A percentile compares a stretch with the other conserved stretches of the same genome.
These are phyloP conservation scores for Arabis alpina DNA, from an alignment of 345 rosid genomes.

Conservation along the genomic window DNA sequence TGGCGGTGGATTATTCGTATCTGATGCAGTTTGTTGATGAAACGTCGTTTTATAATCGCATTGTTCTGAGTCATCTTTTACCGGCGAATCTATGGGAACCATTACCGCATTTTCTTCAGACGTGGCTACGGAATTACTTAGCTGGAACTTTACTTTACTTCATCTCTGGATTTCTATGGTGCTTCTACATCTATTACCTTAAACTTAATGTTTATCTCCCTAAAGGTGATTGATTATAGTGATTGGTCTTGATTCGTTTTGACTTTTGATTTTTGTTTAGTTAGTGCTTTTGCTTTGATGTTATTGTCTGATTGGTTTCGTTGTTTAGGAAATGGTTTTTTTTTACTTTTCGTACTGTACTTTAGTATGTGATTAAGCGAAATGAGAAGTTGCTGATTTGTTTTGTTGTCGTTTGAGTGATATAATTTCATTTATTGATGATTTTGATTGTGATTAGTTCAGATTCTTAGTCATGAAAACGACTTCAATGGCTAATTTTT, in stretches of 20 bases:
- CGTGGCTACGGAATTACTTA: conserved; percentile 90
- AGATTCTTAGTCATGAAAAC: background rate
- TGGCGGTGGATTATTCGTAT: conserved; percentile 39
- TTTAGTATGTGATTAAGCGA: background rate
- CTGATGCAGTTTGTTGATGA: conserved; percentile 57
- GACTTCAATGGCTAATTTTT: background rate
- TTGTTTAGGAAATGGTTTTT: too few species aligned
- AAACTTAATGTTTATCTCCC: conserved; percentile 80
- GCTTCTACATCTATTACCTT: conserved; percentile 81
- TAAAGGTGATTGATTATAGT: conserved; percentile 49
- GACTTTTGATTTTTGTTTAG: background rate
- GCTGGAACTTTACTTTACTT: conserved; percentile 78
- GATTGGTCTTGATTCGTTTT: too few species aligned
- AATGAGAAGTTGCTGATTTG: background rate
- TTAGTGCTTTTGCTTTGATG: background rate
- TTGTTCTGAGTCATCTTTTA: conserved; percentile 63
- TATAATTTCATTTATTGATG: background rate
- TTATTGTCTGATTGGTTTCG: background rate
- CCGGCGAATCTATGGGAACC: conserved; percentile 66
- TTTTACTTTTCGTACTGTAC: conserved; percentile 1
- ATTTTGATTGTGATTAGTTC: background rate
- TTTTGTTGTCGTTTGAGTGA: background rate
- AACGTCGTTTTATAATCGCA: conserved; percentile 66
- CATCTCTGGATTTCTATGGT: conserved; percentile 86
- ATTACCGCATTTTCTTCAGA: conserved; percentile 72